These are phyloP conservation scores for Taphrina sp. DNA, from an alignment of 1,139 yeast genomes.

Conservation along the genomic window DNA sequence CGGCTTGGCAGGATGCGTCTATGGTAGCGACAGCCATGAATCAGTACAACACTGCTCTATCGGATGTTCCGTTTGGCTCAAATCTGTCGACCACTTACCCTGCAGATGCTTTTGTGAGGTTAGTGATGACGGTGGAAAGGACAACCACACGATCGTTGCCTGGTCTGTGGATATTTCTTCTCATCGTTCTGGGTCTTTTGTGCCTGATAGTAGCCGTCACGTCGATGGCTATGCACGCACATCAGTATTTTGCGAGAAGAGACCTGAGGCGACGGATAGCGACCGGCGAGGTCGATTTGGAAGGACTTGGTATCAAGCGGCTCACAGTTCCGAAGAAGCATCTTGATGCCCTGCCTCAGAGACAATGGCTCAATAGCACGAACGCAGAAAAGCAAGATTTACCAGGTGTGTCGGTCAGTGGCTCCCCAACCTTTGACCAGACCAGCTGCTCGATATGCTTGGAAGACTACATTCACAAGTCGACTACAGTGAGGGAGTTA, in stretches of 20 bases:
- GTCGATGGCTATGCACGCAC: slow-evolving; percentile 37
- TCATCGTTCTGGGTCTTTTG: slow-evolving; percentile 37
- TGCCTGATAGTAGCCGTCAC: slow-evolving; percentile 30
- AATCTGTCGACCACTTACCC: slow-evolving; percentile 33
- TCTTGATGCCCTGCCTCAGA: slow-evolving; percentile 39
- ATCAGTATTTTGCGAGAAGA: slow-evolving; percentile 38
- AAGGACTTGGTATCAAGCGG: slow-evolving; percentile 40
- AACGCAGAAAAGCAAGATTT: neutral
- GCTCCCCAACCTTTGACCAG: slow-evolving; percentile 35
- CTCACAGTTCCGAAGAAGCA: slow-evolving; percentile 40
- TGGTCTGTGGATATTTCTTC: slow-evolving; percentile 38
- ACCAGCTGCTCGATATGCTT: slow-evolving; percentile 42
- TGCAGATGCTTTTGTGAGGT: slow-evolving; percentile 37
- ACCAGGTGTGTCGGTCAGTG: too few relatives aligned
- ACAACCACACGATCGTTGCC: slow-evolving; percentile 32
- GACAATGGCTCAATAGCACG: slow-evolving; percentile 33
- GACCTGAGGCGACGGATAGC: slow-evolving; percentile 39
- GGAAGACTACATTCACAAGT: slow-evolving; percentile 39
- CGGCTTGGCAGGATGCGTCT: slow-evolving; percentile 13
- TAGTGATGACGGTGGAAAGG: slow-evolving; percentile 33
- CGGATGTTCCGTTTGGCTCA: slow-evolving; percentile 35
- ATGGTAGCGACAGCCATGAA: slow-evolving; percentile 30
- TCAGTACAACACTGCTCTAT: slow-evolving; percentile 7
- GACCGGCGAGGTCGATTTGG: slow-evolving; percentile 41
- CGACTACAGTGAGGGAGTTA: slow-evolving; percentile 40